phyloP scores from a whole-genome alignment of 768 basidiomycete species.

The Hemileccinum rubropunctum region DNA sequence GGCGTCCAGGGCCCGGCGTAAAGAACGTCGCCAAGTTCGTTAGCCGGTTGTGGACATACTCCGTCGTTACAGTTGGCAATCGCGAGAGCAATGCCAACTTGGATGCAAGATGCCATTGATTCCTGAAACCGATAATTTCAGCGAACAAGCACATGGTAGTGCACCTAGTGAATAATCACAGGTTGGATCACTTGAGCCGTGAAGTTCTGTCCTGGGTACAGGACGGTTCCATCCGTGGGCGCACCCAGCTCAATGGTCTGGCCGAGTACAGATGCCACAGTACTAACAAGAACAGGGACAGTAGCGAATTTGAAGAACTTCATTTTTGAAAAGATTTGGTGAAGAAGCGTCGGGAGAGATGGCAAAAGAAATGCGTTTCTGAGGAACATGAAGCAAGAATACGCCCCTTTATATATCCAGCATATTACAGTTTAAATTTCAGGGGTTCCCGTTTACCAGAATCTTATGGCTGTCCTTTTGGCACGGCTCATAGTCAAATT shows the following conservation, averaged over 20 bases:
- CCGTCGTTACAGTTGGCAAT: slow-evolving; percentile 19
- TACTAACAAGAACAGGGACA: slow-evolving; percentile 6
- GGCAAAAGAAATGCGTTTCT: too few relatives aligned
- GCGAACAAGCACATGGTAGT: background rate
- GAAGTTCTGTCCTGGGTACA: slow-evolving; percentile 18
- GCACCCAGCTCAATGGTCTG: slow-evolving; percentile 29
- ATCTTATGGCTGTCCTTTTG: too few relatives aligned
- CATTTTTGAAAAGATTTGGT: slow-evolving; percentile 9
- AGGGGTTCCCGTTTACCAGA: too few relatives aligned
- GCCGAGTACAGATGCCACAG: slow-evolving; percentile 12
- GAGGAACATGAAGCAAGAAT: too few relatives aligned
- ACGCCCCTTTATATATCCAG: too few relatives aligned
- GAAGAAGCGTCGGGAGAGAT: too few relatives aligned
- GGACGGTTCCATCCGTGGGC: slow-evolving; percentile 19
- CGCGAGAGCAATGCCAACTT: slow-evolving; percentile 32
- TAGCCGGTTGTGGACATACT: slow-evolving; percentile 20
- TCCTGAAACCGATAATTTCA: slow-evolving; percentile 3
- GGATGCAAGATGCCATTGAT: slow-evolving; percentile 18
- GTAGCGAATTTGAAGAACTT: slow-evolving; percentile 4
- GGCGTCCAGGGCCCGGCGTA: slow-evolving; percentile 31
- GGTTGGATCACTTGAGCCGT: slow-evolving; percentile 19
- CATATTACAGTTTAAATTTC: too few relatives aligned
- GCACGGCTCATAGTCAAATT: too few relatives aligned
- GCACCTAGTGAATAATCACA: slow-evolving; percentile 8
- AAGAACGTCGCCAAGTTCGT: slow-evolving; percentile 23